Conservation (phyloP, 805 yeast species). For the Sungouiozyma intestinalis region DNA sequence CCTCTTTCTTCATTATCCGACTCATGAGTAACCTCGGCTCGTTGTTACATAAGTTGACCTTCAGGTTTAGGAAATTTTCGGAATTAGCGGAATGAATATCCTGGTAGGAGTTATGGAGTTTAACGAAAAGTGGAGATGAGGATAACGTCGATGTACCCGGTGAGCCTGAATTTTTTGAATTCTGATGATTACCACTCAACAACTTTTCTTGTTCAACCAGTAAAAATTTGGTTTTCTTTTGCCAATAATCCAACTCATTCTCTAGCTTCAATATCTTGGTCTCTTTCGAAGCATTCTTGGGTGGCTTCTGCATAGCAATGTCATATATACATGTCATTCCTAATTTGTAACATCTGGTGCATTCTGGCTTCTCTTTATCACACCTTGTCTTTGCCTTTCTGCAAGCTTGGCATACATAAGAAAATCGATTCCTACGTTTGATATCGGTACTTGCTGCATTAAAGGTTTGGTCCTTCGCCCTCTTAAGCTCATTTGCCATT, state of each 20-base stretch:
- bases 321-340: conserved; percentile 25
- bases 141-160: not conserved
- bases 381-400: conserved; percentile 27
- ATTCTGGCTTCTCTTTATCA: conserved; percentile 25
- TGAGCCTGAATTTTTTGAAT: not conserved
- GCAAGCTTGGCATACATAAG: conserved; percentile 28
- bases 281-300: conserved; percentile 25
- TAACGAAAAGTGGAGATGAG: not conserved
- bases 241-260: conserved; percentile 27
- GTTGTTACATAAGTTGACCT: conserved; percentile 14
- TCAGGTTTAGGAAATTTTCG: conserved; percentile 5
- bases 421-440: conserved; percentile 20
- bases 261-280: conserved; percentile 23
- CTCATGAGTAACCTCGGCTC: conserved; percentile 23
- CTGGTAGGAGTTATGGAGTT: not conserved
- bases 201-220: conserved; percentile 5
- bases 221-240: conserved; percentile 15
- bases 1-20: conserved; percentile 22
- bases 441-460: conserved; percentile 7
- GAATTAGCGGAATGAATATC: not conserved
- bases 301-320: conserved; percentile 22
- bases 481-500: not conserved
- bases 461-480: no score
- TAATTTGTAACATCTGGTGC: conserved; percentile 23
- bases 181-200: not conserved